Percentiles rank a stretch among this genome's conserved stretches.
phyloP scores from a whole-genome alignment of 352 stramenopile species.

The Globisporangium spiculum region DNA sequence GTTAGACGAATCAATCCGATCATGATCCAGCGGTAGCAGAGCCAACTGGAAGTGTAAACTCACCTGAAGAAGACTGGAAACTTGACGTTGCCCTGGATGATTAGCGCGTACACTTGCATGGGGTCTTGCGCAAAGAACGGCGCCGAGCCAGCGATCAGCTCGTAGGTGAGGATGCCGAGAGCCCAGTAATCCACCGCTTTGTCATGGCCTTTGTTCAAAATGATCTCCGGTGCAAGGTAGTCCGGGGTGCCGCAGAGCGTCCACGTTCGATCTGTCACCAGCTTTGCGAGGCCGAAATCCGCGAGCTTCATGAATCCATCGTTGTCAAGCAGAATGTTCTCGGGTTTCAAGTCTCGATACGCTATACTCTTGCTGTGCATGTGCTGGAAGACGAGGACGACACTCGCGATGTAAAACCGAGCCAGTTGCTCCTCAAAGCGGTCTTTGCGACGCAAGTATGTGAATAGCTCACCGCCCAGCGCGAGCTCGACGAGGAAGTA shows the following conservation, averaged over 20 bases:
- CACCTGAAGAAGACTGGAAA: constrained; percentile 83
- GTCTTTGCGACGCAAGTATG: constrained; percentile 75
- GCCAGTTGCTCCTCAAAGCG: constrained; percentile 74
- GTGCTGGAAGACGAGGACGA: constrained; percentile 89
- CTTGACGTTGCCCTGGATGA: constrained; percentile 86
- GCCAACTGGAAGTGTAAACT: background rate
- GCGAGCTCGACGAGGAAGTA: constrained; percentile 93
- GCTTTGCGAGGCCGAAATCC: constrained; percentile 92
- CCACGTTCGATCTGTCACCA: constrained; percentile 84
- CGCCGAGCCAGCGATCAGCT: constrained; percentile 82
- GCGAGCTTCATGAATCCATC: constrained; percentile 89
- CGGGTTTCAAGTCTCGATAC: constrained; percentile 90
- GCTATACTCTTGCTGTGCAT: constrained; percentile 89
- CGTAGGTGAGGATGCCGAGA: constrained; percentile 87
- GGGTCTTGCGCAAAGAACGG: constrained; percentile 90
- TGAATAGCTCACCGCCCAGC: constrained; percentile 91
- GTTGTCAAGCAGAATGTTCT: constrained; percentile 87
- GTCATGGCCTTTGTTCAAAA: constrained; percentile 89
- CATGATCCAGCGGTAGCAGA: background rate
- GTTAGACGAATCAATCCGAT: background rate
- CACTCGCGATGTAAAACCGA: constrained; percentile 87
- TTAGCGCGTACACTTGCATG: constrained; percentile 91
- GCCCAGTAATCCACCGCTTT: constrained; percentile 91
- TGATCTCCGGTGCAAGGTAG: constrained; percentile 92
- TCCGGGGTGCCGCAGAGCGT: constrained; percentile 92